A percentile compares a stretch with the other conserved stretches of the same genome.
These are phyloP conservation scores for Herpetomonas tarakana DNA, from an alignment of 208 protist genomes.

Conservation along the genomic window DNA sequence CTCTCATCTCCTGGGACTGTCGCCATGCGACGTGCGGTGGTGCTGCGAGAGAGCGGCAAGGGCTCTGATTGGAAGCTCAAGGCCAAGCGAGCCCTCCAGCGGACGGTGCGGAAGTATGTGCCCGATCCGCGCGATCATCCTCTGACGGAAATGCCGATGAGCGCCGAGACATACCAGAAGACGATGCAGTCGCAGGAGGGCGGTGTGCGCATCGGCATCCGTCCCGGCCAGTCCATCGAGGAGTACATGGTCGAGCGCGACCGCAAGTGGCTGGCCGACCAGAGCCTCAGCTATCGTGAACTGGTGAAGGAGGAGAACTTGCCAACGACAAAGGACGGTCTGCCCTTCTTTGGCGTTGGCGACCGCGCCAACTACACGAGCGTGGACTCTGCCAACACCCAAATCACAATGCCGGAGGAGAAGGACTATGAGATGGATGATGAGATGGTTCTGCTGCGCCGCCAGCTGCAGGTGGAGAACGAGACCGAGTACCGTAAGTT, in stretches of 20 bases:
- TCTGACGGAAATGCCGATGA: slow-evolving; percentile 76
- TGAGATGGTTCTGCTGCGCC: slow-evolving; percentile 70
- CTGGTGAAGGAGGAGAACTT: slow-evolving; percentile 40
- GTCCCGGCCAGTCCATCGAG: slow-evolving; percentile 79
- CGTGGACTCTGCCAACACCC: slow-evolving; percentile 58
- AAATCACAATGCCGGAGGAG: slow-evolving; percentile 45
- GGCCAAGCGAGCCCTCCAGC: slow-evolving; percentile 51
- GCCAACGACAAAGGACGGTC: slow-evolving; percentile 64
- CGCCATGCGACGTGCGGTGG: neutral
- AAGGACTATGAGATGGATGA: slow-evolving; percentile 84
- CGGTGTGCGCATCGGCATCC: slow-evolving; percentile 73
- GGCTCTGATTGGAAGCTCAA: slow-evolving; percentile 52
- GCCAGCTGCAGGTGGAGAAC: slow-evolving; percentile 86
- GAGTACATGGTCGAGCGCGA: slow-evolving; percentile 88
- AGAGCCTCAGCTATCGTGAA: slow-evolving; percentile 27
- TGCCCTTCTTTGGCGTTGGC: slow-evolving; percentile 58
- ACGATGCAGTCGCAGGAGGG: slow-evolving; percentile 72
- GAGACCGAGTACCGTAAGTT: slow-evolving; percentile 88
- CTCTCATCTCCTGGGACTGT: too few relatives aligned
- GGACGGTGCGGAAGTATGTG: slow-evolving; percentile 62
- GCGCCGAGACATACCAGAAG: slow-evolving; percentile 52
- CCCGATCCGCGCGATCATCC: slow-evolving; percentile 81
- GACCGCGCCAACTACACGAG: slow-evolving; percentile 65
- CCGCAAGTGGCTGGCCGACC: slow-evolving; percentile 60
- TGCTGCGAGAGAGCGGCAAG: slow-evolving; percentile 6